These are phyloP conservation scores for Styphnolobium japonicum DNA, from an alignment of 306 rosid genomes.

Conservation along the genomic window DNA sequence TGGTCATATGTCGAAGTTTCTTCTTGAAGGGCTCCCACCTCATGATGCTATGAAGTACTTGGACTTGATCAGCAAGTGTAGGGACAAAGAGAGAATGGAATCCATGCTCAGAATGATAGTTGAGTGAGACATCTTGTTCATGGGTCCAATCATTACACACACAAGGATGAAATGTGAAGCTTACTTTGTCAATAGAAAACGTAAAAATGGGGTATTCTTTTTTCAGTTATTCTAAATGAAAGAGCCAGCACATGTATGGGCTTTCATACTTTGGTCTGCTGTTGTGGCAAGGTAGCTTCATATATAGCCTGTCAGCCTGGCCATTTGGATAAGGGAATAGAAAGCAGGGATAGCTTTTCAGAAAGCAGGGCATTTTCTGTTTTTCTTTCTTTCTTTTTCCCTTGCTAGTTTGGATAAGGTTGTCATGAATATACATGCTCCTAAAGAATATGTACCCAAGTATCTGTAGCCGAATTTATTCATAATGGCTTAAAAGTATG, in stretches of 20 bases:
- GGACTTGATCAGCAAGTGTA: slow-evolving; percentile 54
- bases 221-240: not conserved
- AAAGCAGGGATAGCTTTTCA: not conserved
- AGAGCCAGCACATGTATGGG: not conserved
- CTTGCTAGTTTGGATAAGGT: not conserved
- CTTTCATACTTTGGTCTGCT: not conserved
- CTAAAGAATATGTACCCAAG: not conserved
- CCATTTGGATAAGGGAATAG: not conserved
- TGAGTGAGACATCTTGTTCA: slow-evolving; percentile 17
- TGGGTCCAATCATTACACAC: not conserved
- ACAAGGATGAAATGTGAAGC: not conserved
- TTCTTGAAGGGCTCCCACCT: slow-evolving; percentile 67
- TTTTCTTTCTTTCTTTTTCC: not conserved
- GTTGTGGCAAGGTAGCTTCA: not conserved
- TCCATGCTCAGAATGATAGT: slow-evolving; percentile 31
- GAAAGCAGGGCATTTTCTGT: not conserved
- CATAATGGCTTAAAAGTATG: not conserved
- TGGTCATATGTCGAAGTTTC: slow-evolving; percentile 51
- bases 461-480: not conserved
- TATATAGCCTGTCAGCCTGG: not conserved
- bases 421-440: not conserved
- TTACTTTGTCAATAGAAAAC: not conserved
- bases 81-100: slow-evolving; percentile 39
- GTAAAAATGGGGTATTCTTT: not conserved
- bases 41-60: slow-evolving; percentile 65